Evolutionary conservation across 1,284 basidiomycete genomes (phyloP).

Genomic region (Malassezia globosa): DNA sequence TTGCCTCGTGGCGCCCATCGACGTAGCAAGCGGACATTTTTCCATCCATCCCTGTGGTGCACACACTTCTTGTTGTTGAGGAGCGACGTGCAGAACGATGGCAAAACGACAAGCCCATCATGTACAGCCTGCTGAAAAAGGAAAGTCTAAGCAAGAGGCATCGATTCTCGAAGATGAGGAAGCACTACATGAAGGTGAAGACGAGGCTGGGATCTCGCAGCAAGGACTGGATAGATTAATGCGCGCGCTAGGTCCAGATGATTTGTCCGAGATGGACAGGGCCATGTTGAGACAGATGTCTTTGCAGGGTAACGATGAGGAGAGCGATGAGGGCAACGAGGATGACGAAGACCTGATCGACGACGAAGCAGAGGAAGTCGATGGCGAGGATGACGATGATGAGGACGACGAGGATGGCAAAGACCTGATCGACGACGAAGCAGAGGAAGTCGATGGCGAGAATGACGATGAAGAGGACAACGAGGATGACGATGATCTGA

Average conservation of each 20-base stretch:
- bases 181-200: conserved; percentile 32
- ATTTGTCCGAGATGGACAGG: conserved; percentile 34
- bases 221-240: conserved; percentile 39
- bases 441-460: conserved; percentile 17
- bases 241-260: conserved; percentile 39
- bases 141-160: no score
- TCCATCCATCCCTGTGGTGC: no score
- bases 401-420: conserved; percentile 16
- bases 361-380: conserved; percentile 22
- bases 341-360: conserved; percentile 25
- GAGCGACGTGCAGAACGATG: no score
- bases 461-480: conserved; percentile 17
- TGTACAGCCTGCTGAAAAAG: neutral
- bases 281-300: conserved; percentile 27
- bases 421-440: conserved; percentile 17
- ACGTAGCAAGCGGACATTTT: no score
- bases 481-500: conserved; percentile 15
- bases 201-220: conserved; percentile 31
- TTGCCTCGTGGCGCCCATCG: no score
- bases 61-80: no score
- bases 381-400: conserved; percentile 21
- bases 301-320: no score
- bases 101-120: neutral
- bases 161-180: conserved; percentile 15
- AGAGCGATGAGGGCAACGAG: conserved; percentile 20